A percentile compares a stretch with the other conserved stretches of the same genome.
phyloP scores from a whole-genome alignment of 495 filamentous ascomycete species.

The Astrothelium subdiscretum region DNA sequence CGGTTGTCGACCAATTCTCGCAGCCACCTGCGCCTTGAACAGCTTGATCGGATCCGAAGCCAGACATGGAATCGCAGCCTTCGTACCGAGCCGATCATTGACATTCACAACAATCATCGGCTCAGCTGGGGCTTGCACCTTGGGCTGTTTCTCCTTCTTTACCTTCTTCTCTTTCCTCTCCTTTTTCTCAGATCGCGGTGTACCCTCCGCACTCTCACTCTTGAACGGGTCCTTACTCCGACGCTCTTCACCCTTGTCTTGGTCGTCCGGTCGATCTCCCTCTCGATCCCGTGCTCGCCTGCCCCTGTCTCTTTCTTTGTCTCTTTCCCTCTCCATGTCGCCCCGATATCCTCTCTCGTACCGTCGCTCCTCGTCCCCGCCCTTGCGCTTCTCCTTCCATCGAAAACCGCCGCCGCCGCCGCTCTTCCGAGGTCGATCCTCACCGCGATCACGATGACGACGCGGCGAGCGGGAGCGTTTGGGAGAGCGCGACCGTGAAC shows the following conservation, averaged over 20 bases:
- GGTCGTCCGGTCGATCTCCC: constrained; percentile 1
- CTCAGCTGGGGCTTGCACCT: constrained; percentile 36
- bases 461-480: constrained; percentile 4
- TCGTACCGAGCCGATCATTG: constrained; percentile 85
- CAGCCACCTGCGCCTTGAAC: constrained; percentile 85
- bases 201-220: background rate
- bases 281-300: background rate
- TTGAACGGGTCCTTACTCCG: background rate
- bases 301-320: background rate
- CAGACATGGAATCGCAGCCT: constrained; percentile 78
- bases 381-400: constrained; percentile 12
- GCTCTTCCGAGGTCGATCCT: background rate
- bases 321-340: constrained; percentile 1
- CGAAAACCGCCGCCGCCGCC: constrained; percentile 9
- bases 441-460: constrained; percentile 5
- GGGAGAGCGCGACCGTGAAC: constrained; percentile 11
- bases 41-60: constrained; percentile 64
- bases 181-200: constrained; percentile 2
- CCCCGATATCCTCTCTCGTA: constrained; percentile 1
- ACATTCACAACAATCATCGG: constrained; percentile 87
- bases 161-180: constrained; percentile 3
- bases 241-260: constrained; percentile 5
- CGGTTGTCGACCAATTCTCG: constrained; percentile 71
- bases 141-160: constrained; percentile 11
- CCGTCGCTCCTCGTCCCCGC: background rate